A percentile compares a stretch with the other conserved stretches of the same genome.
Conservation (phyloP, 202 grass and related monocot genomes). For the Bolboschoenoplectus hybrid region DNA sequence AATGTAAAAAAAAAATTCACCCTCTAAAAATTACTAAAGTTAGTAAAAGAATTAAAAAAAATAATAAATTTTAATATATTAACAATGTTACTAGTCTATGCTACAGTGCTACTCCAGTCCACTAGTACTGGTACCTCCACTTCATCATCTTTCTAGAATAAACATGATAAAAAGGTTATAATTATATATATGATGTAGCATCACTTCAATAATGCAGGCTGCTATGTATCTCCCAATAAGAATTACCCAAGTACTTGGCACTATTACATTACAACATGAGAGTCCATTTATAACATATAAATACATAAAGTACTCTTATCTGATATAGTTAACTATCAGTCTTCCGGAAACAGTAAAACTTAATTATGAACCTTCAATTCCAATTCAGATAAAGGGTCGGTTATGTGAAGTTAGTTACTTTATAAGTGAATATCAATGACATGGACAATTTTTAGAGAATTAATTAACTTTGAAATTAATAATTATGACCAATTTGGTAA, state of each 20-base stretch:
- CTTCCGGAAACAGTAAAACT: background rate
- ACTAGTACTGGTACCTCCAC: slow-evolving; percentile 5
- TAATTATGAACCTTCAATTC: background rate
- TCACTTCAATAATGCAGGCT: slow-evolving; percentile 17
- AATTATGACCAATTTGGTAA: background rate
- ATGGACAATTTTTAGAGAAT: too few relatives aligned
- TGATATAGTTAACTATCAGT: background rate
- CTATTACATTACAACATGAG: background rate
- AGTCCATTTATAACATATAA: background rate
- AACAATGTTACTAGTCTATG: background rate
- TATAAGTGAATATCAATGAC: background rate
- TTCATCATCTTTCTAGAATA: slow-evolving; percentile 30
- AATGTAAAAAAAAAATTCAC: too few relatives aligned
- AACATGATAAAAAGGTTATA: background rate
- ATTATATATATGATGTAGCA: background rate
- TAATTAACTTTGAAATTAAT: background rate
- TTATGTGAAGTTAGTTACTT: background rate
- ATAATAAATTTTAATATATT: background rate
- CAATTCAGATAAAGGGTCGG: background rate
- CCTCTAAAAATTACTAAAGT: too few relatives aligned
- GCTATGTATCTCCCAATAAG: background rate
- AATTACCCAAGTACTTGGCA: background rate
- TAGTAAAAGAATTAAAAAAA: too few relatives aligned
- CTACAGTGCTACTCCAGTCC: background rate
- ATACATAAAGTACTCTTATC: background rate